Conservation (phyloP, 2,329 filamentous ascomycete genomes). For the Colletotrichum sp. region DNA sequence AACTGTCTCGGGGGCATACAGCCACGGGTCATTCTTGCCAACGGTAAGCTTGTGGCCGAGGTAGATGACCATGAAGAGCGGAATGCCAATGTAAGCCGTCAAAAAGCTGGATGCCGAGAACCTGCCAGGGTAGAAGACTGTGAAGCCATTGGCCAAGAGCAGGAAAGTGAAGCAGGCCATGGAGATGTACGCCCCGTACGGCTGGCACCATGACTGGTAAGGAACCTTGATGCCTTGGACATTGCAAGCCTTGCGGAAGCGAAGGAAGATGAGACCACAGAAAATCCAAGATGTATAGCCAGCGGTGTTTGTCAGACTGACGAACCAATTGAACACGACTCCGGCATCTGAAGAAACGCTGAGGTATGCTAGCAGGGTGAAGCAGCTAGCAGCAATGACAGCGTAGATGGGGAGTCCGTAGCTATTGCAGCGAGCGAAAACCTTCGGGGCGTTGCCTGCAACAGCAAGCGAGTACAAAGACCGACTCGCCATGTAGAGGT, state of each 20-base stretch:
- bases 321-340: conserved; percentile 67
- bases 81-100: conserved; percentile 70
- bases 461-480: conserved; percentile 60
- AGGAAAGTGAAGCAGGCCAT: not conserved
- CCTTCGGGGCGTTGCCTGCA: conserved; percentile 53
- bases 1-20: not conserved
- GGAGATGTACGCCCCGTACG: not conserved
- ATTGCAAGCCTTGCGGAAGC: conserved; percentile 57
- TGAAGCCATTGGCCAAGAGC: conserved; percentile 60
- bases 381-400: conserved; percentile 54
- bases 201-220: conserved; percentile 1
- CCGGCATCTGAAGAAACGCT: conserved; percentile 64
- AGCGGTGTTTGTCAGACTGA: conserved; percentile 57
- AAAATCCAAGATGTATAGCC: conserved; percentile 60
- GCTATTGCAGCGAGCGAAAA: conserved; percentile 36
- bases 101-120: conserved; percentile 63
- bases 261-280: conserved; percentile 61
- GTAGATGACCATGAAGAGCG: conserved; percentile 58
- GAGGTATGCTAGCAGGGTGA: conserved; percentile 66
- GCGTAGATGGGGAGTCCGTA: not conserved
- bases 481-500: conserved; percentile 59
- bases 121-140: conserved; percentile 64
- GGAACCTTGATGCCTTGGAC: conserved; percentile 42
- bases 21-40: not conserved
- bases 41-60: conserved; percentile 40